Percentiles rank a stretch among this genome's conserved stretches.
These are phyloP conservation scores for Biancaea sappan DNA, from an alignment of 306 rosid species.

Conservation along the genomic window DNA sequence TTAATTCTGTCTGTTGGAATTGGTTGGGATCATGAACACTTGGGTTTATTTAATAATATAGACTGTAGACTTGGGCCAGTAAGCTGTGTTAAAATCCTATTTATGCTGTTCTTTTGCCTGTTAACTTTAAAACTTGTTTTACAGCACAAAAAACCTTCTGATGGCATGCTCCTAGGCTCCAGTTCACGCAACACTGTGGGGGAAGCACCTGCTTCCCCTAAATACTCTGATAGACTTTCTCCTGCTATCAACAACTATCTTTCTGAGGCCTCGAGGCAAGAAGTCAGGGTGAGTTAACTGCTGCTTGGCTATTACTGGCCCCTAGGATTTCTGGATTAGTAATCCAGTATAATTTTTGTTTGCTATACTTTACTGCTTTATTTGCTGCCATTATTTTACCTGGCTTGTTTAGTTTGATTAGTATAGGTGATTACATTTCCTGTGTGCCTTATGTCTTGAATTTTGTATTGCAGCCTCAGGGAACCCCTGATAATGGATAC, in stretches of 20 bases:
- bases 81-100: conserved; percentile 6
- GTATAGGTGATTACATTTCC: conserved; percentile 24
- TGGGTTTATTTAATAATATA: background rate
- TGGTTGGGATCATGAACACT: background rate
- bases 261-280: conserved; percentile 97
- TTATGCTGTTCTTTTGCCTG: conserved; percentile 22
- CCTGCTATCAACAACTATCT: conserved; percentile 95
- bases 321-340: background rate
- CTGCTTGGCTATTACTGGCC: conserved; percentile 24
- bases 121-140: conserved; percentile 36
- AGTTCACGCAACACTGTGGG: conserved; percentile 93
- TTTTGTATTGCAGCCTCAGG: conserved; percentile 78
- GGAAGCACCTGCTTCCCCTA: conserved; percentile 89
- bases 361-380: conserved; percentile 17
- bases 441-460: conserved; percentile 31
- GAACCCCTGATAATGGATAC: conserved; percentile 92
- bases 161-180: conserved; percentile 89
- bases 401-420: conserved; percentile 10
- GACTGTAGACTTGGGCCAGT: background rate
- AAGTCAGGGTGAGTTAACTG: conserved; percentile 80
- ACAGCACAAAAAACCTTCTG: conserved; percentile 96
- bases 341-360: background rate
- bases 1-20: background rate
- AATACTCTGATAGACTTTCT: conserved; percentile 95
- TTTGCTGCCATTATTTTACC: conserved; percentile 1